A percentile compares a stretch with the other conserved stretches of the same genome.
Evolutionary conservation across 2,329 filamentous ascomycete species (phyloP).

Genomic region (Juglanconis oblonga): DNA sequence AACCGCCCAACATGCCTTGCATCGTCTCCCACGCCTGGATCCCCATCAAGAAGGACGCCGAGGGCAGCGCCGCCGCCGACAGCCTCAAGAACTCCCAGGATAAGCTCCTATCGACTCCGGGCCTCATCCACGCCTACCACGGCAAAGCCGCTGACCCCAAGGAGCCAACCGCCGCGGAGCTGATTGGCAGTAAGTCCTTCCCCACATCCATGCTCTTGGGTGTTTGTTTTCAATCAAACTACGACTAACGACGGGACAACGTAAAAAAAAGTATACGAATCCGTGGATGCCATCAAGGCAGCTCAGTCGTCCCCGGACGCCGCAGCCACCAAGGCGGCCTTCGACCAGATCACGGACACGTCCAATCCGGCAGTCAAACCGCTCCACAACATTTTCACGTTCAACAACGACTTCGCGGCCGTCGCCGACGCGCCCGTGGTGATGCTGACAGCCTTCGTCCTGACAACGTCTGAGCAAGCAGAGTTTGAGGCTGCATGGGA

Average conservation of each 20-base stretch:
- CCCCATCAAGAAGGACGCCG: slow-evolving; percentile 12
- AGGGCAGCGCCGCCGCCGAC: neutral
- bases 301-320: slow-evolving; percentile 4
- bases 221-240: no score
- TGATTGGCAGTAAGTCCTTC: slow-evolving; percentile 14
- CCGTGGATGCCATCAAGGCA: slow-evolving; percentile 7
- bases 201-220: neutral
- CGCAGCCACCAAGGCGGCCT: slow-evolving; percentile 3
- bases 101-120: slow-evolving; percentile 7
- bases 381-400: slow-evolving; percentile 12
- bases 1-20: slow-evolving; percentile 16
- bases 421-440: slow-evolving; percentile 17
- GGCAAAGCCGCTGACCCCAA: slow-evolving; percentile 15
- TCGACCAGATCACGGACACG: slow-evolving; percentile 15
- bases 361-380: slow-evolving; percentile 12
- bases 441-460: slow-evolving; percentile 9
- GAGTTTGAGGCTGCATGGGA: slow-evolving; percentile 18
- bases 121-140: slow-evolving; percentile 11
- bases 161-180: slow-evolving; percentile 14
- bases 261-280: slow-evolving; percentile 14
- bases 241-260: neutral
- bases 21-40: slow-evolving; percentile 18
- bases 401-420: slow-evolving; percentile 13
- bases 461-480: neutral
- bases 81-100: slow-evolving; percentile 8